Conservation (phyloP, 257 asterid species). For the Solanum lignicaule region DNA sequence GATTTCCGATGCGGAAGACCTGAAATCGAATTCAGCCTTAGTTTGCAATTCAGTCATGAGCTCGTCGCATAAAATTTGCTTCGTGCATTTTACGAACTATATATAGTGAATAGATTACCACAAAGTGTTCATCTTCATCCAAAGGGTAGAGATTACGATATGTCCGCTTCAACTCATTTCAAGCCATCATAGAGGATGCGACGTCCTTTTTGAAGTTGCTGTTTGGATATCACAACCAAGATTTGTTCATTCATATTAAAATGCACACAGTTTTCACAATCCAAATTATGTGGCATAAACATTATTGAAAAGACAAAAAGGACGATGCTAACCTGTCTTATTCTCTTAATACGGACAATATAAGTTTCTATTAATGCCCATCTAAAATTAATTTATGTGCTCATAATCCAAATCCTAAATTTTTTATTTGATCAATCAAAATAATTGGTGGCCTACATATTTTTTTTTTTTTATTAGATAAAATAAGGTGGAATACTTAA, state of each 20-base stretch:
- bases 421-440: not conserved
- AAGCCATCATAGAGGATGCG: not conserved
- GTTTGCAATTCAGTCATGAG: fast-evolving
- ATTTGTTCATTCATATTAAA: not conserved
- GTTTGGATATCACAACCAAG: not conserved
- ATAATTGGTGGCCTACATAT: not conserved
- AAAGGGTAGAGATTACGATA: fast-evolving
- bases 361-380: not conserved
- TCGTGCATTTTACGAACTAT: fast-evolving
- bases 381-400: not conserved
- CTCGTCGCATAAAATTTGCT: fast-evolving
- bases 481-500: not conserved
- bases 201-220: not conserved
- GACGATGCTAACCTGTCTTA: not conserved
- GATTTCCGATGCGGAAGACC: too few species aligned
- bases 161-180: not conserved
- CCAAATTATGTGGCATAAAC: not conserved
- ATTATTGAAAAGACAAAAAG: not conserved
- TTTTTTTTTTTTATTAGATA: not conserved
- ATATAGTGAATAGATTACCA: fast-evolving
- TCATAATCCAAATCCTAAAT: not conserved
- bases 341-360: not conserved
- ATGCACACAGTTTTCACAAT: not conserved
- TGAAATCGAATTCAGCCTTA: too few species aligned
- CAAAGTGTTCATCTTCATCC: too few species aligned